These are phyloP conservation scores for Phaeophleospora eucalypticola DNA, from an alignment of 2,329 filamentous ascomycete genomes.

Conservation along the genomic window DNA sequence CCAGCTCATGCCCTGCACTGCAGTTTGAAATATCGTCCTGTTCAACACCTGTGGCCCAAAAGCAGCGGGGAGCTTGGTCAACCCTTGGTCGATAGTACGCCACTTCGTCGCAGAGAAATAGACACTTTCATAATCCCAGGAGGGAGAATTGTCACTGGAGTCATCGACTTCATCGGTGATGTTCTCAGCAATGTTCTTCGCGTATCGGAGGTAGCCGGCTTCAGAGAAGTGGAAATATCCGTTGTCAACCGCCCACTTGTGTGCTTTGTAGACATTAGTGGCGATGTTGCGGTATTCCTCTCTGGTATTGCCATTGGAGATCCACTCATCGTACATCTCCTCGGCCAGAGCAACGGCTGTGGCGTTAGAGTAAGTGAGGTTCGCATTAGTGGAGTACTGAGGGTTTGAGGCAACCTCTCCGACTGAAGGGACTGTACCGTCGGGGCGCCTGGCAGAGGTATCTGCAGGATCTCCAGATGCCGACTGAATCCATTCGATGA, in stretches of 20 bases:
- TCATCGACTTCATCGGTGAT: conserved; percentile 52
- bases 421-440: conserved; percentile 52
- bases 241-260: conserved; percentile 51
- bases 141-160: conserved; percentile 46
- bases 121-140: conserved; percentile 52
- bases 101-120: conserved; percentile 59
- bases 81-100: conserved; percentile 61
- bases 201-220: conserved; percentile 58
- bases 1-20: conserved; percentile 55
- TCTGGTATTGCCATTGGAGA: conserved; percentile 28
- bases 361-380: conserved; percentile 28
- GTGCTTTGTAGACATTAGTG: conserved; percentile 49
- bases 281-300: conserved; percentile 34
- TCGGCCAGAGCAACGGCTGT: conserved; percentile 39
- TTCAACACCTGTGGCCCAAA: conserved; percentile 60
- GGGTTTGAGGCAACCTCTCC: conserved; percentile 47
- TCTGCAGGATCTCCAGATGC: conserved; percentile 51
- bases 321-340: conserved; percentile 36
- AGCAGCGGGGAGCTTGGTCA: conserved; percentile 57
- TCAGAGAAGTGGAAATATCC: conserved; percentile 63
- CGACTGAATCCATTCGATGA: conserved; percentile 60
- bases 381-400: conserved; percentile 21
- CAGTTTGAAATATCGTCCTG: conserved; percentile 53
- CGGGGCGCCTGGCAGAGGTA: conserved; percentile 48
- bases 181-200: conserved; percentile 52